Evolutionary conservation across 129 eudicot species (phyloP), one percentile per base, ranked within the genome.

Genomic region (Dittrichia graveolens): DNA sequence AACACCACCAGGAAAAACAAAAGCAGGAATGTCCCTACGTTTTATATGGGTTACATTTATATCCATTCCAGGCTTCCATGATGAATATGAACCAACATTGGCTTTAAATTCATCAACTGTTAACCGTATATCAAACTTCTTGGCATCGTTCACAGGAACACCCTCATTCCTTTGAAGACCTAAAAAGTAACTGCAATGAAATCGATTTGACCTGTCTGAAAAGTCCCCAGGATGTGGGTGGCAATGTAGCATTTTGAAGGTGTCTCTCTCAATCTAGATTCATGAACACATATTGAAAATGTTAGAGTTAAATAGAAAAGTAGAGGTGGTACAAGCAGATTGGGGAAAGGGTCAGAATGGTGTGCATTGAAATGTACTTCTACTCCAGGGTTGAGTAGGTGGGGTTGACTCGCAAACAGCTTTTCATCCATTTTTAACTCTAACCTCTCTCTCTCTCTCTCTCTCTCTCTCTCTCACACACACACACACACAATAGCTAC

Each of bases 221-320:
- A 94, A 90, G 60, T 88, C 96, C 37, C 91, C 88, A 6, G 99
- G 99, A 74, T 94, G 87, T 42, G 99, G 99, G 64, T 94, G 98
- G 83, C 97, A 90, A 73, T 88, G 96, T 76, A 94, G 89, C 81
- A 87, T 84, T 77, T 85, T 84, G 50, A 69, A 80, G 34, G 98
- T 94, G 78, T 88, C 81, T 79, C 96, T 82, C 83, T 94, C 98
- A 41, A 94, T 94, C 96, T 93, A 82, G 13, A 69, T 58, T 42
- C 19, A 18, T 42, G 49, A 7, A 11, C 8, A 6, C 45, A 69
- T 70, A 41, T 9, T 0, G 31, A n/a, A 61, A 7, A 31, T 14
- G 49, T 69, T 46, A 65, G 49, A 56, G 41, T 8, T 19, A 5
- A 31, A 73, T 5, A 19, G 8, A 37, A 65, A 59, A 56, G 39